Conservation (phyloP, 805 yeast species). For the Candida bentonensis region DNA sequence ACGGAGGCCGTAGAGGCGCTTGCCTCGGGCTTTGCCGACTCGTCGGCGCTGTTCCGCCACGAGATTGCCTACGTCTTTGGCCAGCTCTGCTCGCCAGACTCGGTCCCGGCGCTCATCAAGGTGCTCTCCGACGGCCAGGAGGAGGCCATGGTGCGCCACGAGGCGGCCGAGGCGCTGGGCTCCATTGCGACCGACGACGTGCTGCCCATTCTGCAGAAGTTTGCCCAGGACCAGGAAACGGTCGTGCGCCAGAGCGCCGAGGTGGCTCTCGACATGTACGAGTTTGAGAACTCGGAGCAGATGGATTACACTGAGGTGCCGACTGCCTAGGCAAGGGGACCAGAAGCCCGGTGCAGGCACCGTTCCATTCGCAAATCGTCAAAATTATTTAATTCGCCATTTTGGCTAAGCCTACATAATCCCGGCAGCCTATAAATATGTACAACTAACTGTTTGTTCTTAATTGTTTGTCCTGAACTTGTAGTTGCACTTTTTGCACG, state of each 20-base stretch:
- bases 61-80: constrained; percentile 98
- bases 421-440: too few relatives aligned
- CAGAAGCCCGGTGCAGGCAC: not conserved
- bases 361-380: not conserved
- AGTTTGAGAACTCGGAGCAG: constrained; percentile 76
- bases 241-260: constrained; percentile 95
- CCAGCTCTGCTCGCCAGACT: constrained; percentile 84
- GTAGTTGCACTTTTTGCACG: constrained; percentile 88
- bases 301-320: constrained; percentile 50
- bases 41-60: constrained; percentile 89
- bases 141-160: constrained; percentile 99
- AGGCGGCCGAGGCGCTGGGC: constrained; percentile 98
- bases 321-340: not conserved
- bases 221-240: constrained; percentile 64
- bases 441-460: too few relatives aligned
- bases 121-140: constrained; percentile 64
- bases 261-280: constrained; percentile 97
- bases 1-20: constrained; percentile 87
- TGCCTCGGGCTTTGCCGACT: constrained; percentile 79
- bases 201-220: constrained; percentile 68
- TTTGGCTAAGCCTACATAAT: too few relatives aligned
- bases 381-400: not conserved
- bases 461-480: constrained; percentile 87
- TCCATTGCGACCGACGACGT: constrained; percentile 94
- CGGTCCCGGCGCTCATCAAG: constrained; percentile 76